Percentiles rank a stretch among this genome's conserved stretches.
phyloP scores from a whole-genome alignment of 1,139 yeast genomes.

The Geotrichum klebahnii region DNA sequence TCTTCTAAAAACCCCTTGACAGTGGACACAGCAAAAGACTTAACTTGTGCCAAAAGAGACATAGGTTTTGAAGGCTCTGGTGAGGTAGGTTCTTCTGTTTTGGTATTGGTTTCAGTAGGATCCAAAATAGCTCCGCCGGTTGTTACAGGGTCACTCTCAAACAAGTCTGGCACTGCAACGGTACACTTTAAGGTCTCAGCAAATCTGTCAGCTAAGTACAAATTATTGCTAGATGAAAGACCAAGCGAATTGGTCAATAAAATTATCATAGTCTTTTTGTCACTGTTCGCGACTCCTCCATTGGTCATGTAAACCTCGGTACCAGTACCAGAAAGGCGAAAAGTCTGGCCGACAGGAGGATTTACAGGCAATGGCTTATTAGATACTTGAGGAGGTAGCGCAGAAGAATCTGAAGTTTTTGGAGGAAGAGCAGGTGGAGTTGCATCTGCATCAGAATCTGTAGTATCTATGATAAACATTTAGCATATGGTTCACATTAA shows the following conservation, averaged over 20 bases:
- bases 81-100: constrained; percentile 25
- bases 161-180: constrained; percentile 38
- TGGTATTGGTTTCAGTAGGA: constrained; percentile 31
- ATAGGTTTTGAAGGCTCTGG: constrained; percentile 17
- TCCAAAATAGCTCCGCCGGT: constrained; percentile 18
- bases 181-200: constrained; percentile 32
- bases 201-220: constrained; percentile 35
- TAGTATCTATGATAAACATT: not conserved
- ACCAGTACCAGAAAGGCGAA: constrained; percentile 14
- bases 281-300: constrained; percentile 12
- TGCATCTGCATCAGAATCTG: not conserved
- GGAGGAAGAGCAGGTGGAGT: constrained; percentile 1
- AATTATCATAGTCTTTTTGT: constrained; percentile 25
- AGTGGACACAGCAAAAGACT: constrained; percentile 36
- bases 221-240: constrained; percentile 33
- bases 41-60: constrained; percentile 35
- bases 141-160: constrained; percentile 36
- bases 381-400: not conserved
- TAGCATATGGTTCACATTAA: not conserved
- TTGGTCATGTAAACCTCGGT: constrained; percentile 20
- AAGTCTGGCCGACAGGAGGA: constrained; percentile 18
- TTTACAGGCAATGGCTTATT: constrained; percentile 10
- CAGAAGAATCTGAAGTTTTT: not conserved
- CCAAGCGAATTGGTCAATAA: constrained; percentile 39
- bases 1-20: constrained; percentile 40